Base-by-base conservation (phyloP, 2,329 filamentous ascomycete genomes). In the Sporothrix pseudoabietina region DNA sequence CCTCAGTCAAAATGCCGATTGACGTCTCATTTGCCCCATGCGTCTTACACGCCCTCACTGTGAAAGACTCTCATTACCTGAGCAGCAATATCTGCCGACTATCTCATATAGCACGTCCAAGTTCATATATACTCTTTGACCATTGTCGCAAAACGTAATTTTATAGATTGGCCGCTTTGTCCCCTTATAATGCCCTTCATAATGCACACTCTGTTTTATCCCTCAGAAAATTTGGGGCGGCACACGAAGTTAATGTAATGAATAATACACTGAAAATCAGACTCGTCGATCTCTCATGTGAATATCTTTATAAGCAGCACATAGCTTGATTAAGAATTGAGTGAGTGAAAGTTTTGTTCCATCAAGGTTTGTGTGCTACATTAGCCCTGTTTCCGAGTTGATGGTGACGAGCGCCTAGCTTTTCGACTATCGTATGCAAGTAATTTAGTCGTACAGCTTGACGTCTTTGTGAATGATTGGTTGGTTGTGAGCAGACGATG, bases 151-250 rank as follows among this genome's bases (percentile, higher is more conserved):
- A n/a, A 65, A 19, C 57, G 8, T 7, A 7, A n/a, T 22, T 26
- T 44, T 32, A 22, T 68, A 22, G 52, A n/a, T 52, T 68, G 65
- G 44, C 65, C 65, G 65, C 65, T 68, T 52, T 68, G 65, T 35
- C 44, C 65, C 16, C 26, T 10, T 68, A 16, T 4, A 19, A 30
- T 41, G 8, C 14, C 26, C 4, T 68, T 12, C 44, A 16, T 19
- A 49, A 16, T 16, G 14, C 4, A 49, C 44, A 41, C 32, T n/a
- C 19, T 39, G n/a, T 19, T 10, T n/a, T n/a, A n/a, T 7, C 4
- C 2, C 8, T 2, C 35, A 35, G 22, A 0, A 41, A 55, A 61
- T 19, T 19, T 2, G n/a, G 9, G 22, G 32, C n/a, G 61, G 61
- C 61, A 65, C 19, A 19, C 14, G 35, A 12, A 57, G 8, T 30